Evolutionary conservation across 1,284 basidiomycete species (phyloP), one percentile per base, ranked within the genome.

Genomic region (Phaffia rhodozyma): DNA sequence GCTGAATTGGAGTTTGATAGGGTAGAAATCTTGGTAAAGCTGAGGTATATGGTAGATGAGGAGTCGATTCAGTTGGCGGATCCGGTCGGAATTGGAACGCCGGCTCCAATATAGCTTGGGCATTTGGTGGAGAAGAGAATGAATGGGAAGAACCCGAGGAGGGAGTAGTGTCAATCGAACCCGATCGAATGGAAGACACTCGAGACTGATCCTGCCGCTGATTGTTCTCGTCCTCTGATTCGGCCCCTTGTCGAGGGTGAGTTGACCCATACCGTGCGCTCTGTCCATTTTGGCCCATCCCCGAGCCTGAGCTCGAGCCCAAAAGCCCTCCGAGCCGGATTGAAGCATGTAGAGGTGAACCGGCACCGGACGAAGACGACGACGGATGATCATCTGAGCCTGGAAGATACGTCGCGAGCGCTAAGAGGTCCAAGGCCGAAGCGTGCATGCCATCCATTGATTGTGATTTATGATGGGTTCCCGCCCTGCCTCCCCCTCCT

Each of bases 371-470:
- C 13, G 38, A 43, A 43, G 38, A 38, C 29, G 54, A 55, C 11
- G 55, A 49, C 27, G 57, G 49, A 29, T 29, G 55, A 55, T 47
- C 62, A 5, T 29, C 47, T 5, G 62, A 59, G 5, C 62, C 62
- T 32, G 25, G 25, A 27, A 32, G 30, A 32, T 53, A 61, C 27
- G 49, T 58, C 9, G 64, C 64, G 34, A 66, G 56, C 30, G 64
- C 64, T 29, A 66, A 58, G n/a, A 66, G 64, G 32, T 66, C 60
- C 23, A 66, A 57, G 3, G 64, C 64, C 29, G 64, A 62, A 11
- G 64, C 23, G 56, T 66, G 64, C 50, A 60, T 48, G 43, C n/a
- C 47, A 25, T 55, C 58, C 16, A 52, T 51, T 16, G 55, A 32
- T n/a, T 25, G 54, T 4, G n/a, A 34, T n/a, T 20, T 32, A 30